Evolutionary conservation across 192 early-diverging fungal genomes (phyloP).

Genomic region (Oehlia diaphana): DNA sequence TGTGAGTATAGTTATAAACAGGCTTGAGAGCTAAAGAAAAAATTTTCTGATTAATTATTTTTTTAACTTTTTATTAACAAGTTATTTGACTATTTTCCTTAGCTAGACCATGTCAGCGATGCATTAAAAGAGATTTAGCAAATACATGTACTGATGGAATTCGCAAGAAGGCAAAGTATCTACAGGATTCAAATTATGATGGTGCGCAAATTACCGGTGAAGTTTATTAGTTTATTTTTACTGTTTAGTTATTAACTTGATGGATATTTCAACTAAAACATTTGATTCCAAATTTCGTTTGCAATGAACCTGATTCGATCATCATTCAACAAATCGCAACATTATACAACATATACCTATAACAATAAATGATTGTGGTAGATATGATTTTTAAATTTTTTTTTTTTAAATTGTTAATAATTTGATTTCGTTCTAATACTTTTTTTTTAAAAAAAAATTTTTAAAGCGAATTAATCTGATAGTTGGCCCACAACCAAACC

Average conservation of each 20-base stretch:
- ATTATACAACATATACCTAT: too few species aligned
- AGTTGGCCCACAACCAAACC: slow-evolving; percentile 6
- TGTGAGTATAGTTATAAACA: slow-evolving; percentile 41
- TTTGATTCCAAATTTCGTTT: slow-evolving; percentile 6
- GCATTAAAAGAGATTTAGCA: slow-evolving; percentile 78
- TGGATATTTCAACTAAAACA: background rate
- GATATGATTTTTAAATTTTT: background rate
- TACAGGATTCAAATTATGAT: slow-evolving; percentile 63
- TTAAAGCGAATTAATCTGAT: background rate
- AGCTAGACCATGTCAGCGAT: slow-evolving; percentile 85
- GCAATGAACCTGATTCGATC: background rate
- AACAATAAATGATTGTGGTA: background rate
- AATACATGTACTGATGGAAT: slow-evolving; percentile 78
- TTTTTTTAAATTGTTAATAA: background rate
- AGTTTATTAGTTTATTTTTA: background rate
- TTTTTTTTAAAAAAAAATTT: background rate
- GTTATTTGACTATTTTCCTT: background rate
- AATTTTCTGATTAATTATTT: background rate
- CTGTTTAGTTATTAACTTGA: background rate
- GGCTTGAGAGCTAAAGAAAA: too few species aligned
- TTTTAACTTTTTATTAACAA: too few species aligned
- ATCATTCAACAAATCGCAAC: background rate
- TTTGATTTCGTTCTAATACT: background rate
- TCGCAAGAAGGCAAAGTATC: slow-evolving; percentile 91
- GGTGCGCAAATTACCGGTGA: slow-evolving; percentile 6